Evolutionary conservation across 2,329 filamentous ascomycete species (phyloP).

Genomic region (Apiospora sp.): DNA sequence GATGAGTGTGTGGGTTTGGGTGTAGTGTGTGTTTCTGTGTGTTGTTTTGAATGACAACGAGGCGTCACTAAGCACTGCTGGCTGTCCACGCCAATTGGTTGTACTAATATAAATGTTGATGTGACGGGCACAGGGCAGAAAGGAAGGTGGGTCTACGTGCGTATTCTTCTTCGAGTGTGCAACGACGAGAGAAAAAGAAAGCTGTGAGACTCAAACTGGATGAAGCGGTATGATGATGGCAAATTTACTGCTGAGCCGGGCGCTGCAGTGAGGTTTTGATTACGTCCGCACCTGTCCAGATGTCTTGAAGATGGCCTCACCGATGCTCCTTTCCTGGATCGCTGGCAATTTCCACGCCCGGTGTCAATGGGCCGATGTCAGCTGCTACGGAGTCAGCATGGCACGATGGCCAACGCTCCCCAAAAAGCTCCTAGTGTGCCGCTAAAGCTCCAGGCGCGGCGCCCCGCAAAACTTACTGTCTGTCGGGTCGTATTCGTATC

Average conservation of each 20-base stretch:
- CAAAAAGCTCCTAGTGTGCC: not conserved
- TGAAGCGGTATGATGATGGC: not conserved
- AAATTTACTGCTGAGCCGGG: not conserved
- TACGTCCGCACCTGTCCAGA: not conserved
- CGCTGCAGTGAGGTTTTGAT: constrained; percentile 16
- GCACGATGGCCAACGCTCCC: not conserved
- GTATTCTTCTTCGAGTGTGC: not conserved
- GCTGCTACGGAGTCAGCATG: constrained; percentile 10
- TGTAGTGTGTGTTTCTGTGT: too few species aligned
- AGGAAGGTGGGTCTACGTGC: not conserved
- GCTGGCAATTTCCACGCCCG: not conserved
- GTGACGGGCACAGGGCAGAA: not conserved
- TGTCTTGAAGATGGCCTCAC: not conserved
- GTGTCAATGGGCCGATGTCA: constrained; percentile 7
- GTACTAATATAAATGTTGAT: not conserved
- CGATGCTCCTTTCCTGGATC: constrained; percentile 16
- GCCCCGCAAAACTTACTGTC: not conserved
- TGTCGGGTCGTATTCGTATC: constrained; percentile 19
- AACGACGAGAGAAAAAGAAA: not conserved
- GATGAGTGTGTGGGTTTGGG: not conserved
- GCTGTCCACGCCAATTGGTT: not conserved
- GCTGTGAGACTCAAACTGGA: not conserved
- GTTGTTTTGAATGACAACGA: not conserved
- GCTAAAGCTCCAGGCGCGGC: not conserved
- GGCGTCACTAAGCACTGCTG: not conserved